These are phyloP conservation scores for Cercospora citrullina DNA, from an alignment of 2,329 filamentous ascomycete species.

Conservation along the genomic window DNA sequence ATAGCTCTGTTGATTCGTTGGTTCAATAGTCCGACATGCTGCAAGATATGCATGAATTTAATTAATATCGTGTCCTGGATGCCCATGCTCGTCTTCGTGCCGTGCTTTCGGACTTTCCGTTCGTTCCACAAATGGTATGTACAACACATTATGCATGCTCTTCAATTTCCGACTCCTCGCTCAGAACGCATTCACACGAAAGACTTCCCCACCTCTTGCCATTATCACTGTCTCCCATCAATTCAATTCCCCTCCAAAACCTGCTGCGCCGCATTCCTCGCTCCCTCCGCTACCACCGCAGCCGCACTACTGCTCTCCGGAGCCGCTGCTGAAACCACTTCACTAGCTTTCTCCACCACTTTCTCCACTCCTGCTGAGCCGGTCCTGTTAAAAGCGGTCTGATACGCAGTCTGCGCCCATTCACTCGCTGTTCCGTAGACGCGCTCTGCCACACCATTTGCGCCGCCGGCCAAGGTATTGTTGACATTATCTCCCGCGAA, in stretches of 20 bases:
- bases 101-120: background rate
- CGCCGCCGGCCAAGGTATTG: slow-evolving; percentile 9
- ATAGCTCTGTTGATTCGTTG: background rate
- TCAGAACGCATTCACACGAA: background rate
- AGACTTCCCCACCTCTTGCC: background rate
- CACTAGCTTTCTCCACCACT: slow-evolving; percentile 21
- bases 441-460: slow-evolving; percentile 21
- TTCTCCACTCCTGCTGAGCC: slow-evolving; percentile 20
- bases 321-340: background rate
- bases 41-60: background rate
- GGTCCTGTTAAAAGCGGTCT: slow-evolving; percentile 27
- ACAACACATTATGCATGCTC: background rate
- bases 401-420: slow-evolving; percentile 29
- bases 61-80: background rate
- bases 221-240: background rate
- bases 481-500: slow-evolving; percentile 68
- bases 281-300: background rate
- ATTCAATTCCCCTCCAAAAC: background rate
- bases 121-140: background rate
- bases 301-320: background rate
- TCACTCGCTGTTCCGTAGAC: slow-evolving; percentile 27
- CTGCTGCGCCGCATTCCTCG: background rate
- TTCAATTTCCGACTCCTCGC: background rate
- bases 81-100: background rate
- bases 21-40: background rate